Conservation (phyloP, 805 yeast genomes). For the Vanderwaltozyma tropicalis region DNA sequence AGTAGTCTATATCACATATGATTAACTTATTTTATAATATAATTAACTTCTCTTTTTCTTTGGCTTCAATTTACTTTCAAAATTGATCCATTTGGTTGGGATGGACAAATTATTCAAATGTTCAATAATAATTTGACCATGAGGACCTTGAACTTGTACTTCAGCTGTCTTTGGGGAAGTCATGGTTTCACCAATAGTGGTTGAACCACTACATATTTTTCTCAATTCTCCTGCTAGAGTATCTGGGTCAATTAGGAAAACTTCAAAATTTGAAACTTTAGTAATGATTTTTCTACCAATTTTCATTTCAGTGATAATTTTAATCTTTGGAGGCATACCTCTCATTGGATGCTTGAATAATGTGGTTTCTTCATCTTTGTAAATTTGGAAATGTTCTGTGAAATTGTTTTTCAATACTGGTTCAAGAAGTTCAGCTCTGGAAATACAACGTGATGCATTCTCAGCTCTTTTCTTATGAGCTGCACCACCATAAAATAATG, state of each 20-base stretch:
- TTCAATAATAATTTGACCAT: constrained; percentile 51
- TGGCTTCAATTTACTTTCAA: constrained; percentile 50
- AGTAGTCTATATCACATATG: not conserved
- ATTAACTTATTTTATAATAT: too few species aligned
- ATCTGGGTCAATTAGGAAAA: constrained; percentile 53
- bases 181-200: constrained; percentile 55
- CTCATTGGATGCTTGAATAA: constrained; percentile 38
- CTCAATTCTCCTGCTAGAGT: constrained; percentile 58
- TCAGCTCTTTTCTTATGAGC: constrained; percentile 16
- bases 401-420: constrained; percentile 36
- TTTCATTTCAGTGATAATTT: constrained; percentile 60
- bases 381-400: constrained; percentile 41
- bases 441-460: constrained; percentile 28
- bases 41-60: constrained; percentile 34
- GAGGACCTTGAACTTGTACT: constrained; percentile 88
- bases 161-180: constrained; percentile 45
- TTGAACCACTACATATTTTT: constrained; percentile 80
- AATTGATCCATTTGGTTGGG: constrained; percentile 52
- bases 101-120: constrained; percentile 53
- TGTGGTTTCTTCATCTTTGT: constrained; percentile 30
- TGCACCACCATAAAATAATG: too few species aligned
- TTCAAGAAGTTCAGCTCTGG: constrained; percentile 37
- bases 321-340: constrained; percentile 61
- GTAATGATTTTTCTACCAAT: constrained; percentile 79
- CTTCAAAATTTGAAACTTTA: constrained; percentile 56